Evolutionary conservation across 192 early-diverging fungal genomes (phyloP), one percentile per base, ranked within the genome.

Genomic region (Coemansia sp.): DNA sequence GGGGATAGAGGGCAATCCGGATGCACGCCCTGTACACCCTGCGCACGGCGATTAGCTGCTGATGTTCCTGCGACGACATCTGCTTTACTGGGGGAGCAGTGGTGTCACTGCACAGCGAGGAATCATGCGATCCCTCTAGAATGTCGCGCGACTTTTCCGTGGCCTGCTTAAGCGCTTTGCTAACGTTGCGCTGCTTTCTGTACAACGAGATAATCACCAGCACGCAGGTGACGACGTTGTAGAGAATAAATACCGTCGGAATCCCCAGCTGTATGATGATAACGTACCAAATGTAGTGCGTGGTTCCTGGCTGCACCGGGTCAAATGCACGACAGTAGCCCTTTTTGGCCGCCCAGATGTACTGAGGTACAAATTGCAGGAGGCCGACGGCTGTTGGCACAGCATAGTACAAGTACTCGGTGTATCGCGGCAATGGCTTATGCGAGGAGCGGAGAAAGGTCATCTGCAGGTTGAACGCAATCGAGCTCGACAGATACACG

Each of bases 381-480:
- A 49, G 2, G 1, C 53, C n/a, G 8, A 65, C 44, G 0, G 39
- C 8, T 2, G 61, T 47, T 6, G 69, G 58, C 14, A 65, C 48
- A 6, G 53, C 38, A 36, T 53, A 71, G 29, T 71, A 71, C 26
- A 71, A 35, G n/a, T 58, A 60, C 49, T 71, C 62, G 2, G 55
- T 42, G 34, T 71, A 71, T 5, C 28, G 12, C 4, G 68, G 68
- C 9, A 71, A 28, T 9, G 42, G 51, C 10, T 29, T 28, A 20
- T 34, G 46, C 14, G 55, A 60, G 7, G 36, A 55, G 12, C 61
- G 57, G 5, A 60, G 50, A 19, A 71, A 64, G 5, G 50, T 39
- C 57, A 71, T 63, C 8, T 71, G 68, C 29, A 71, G 23, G 27
- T 71, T 71, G 27, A 64, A 64, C 4, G 68, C 68, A 32, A 71